Conservation (phyloP, 345 rosid species). For the Hibiscus trionum region DNA sequence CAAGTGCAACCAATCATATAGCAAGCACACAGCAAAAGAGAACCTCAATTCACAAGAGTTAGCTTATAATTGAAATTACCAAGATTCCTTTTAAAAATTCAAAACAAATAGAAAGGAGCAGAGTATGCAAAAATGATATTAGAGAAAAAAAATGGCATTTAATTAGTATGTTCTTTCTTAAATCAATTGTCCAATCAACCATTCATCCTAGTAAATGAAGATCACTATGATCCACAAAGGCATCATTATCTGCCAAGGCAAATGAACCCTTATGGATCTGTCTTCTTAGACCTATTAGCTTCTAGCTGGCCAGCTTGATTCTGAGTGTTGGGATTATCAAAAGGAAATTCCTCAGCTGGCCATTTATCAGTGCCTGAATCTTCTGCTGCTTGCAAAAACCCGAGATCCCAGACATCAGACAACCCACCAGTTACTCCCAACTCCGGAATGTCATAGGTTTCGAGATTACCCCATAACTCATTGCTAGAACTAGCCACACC, state of each 20-base stretch:
- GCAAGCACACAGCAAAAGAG: neutral
- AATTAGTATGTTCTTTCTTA: slow-evolving; percentile 17
- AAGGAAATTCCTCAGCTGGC: slow-evolving; percentile 34
- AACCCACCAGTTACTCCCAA: slow-evolving; percentile 37
- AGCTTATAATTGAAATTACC: neutral
- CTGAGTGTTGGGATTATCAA: slow-evolving; percentile 13
- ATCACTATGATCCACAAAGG: slow-evolving; percentile 18
- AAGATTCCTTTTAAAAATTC: slow-evolving; percentile 3
- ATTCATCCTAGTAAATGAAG: slow-evolving; percentile 8
- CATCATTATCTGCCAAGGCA: slow-evolving; percentile 12
- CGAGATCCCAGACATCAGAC: slow-evolving; percentile 67
- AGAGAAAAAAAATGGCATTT: slow-evolving; percentile 10
- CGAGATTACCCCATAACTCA: slow-evolving; percentile 45
- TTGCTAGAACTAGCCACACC: slow-evolving; percentile 40
- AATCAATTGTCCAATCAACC: slow-evolving; percentile 17
- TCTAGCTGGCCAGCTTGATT: slow-evolving; percentile 21
- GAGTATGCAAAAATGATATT: slow-evolving; percentile 10
- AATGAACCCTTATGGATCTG: slow-evolving; percentile 22
- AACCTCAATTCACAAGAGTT: neutral
- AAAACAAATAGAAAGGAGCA: slow-evolving; percentile 5
- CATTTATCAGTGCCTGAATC: slow-evolving; percentile 35
- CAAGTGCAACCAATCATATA: neutral
- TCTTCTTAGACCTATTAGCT: slow-evolving; percentile 23
- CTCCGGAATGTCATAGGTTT: slow-evolving; percentile 39
- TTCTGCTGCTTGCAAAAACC: slow-evolving; percentile 39